Conservation (phyloP, 495 filamentous ascomycete genomes). For the Penicillium nucicola region DNA sequence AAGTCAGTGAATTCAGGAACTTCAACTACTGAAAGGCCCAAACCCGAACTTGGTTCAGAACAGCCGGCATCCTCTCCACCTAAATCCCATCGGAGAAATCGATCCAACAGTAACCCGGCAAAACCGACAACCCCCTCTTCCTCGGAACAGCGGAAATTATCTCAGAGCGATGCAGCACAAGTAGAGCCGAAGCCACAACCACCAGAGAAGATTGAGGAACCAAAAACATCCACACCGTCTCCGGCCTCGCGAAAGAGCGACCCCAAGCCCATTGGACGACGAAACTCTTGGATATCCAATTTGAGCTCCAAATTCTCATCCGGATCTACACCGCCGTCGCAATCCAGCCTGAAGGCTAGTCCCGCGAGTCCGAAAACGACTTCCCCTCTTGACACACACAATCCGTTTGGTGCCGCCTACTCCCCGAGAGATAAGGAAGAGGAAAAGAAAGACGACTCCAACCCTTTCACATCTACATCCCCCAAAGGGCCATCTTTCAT, state of each 20-base stretch:
- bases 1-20: slow-evolving; percentile 33
- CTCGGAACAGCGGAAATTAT: slow-evolving; percentile 11
- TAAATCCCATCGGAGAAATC: slow-evolving; percentile 21
- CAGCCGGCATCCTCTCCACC: slow-evolving; percentile 13
- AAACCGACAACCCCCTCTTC: slow-evolving; percentile 13
- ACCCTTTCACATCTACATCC: slow-evolving; percentile 64
- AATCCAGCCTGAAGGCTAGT: slow-evolving; percentile 39
- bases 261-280: slow-evolving; percentile 48
- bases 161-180: slow-evolving; percentile 12
- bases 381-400: slow-evolving; percentile 40
- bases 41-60: slow-evolving; percentile 8
- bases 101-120: slow-evolving; percentile 23
- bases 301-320: slow-evolving; percentile 90
- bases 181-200: slow-evolving; percentile 19
- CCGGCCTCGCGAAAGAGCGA: slow-evolving; percentile 28
- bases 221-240: slow-evolving; percentile 21
- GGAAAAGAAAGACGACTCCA: slow-evolving; percentile 46
- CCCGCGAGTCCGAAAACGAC: slow-evolving; percentile 45
- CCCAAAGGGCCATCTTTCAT: slow-evolving; percentile 74
- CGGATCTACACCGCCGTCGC: slow-evolving; percentile 50
- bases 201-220: slow-evolving; percentile 19
- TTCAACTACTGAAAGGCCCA: slow-evolving; percentile 25
- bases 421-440: slow-evolving; percentile 57
- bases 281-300: slow-evolving; percentile 87
- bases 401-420: slow-evolving; percentile 50